A percentile compares a stretch with the other conserved stretches of the same genome.
These are phyloP conservation scores for Apiotrichum siamense DNA, from an alignment of 1,284 basidiomycete species.

Conservation along the genomic window DNA sequence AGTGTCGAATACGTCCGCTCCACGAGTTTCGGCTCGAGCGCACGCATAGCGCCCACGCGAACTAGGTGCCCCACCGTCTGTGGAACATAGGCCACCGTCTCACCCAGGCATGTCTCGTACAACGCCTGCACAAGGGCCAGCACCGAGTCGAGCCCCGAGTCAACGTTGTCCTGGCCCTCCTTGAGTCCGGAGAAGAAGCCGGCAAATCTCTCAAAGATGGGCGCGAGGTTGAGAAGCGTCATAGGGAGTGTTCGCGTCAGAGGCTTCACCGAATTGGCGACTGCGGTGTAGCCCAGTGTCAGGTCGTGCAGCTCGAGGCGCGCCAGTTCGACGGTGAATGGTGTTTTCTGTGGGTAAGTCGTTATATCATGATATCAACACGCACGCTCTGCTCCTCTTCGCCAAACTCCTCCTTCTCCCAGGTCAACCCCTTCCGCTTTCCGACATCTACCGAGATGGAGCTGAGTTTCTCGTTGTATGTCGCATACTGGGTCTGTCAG, in stretches of 20 bases:
- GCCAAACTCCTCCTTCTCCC: constrained; percentile 42
- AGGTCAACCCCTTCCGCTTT: constrained; percentile 37
- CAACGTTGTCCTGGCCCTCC: constrained; percentile 28
- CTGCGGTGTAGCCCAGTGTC: constrained; percentile 64
- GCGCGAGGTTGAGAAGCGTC: constrained; percentile 69
- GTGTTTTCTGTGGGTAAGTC: constrained; percentile 32
- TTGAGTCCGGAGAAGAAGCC: constrained; percentile 51
- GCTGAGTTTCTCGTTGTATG: constrained; percentile 43
- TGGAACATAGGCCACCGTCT: constrained; percentile 29
- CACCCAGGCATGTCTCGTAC: constrained; percentile 49
- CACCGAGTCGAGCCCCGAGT: constrained; percentile 42
- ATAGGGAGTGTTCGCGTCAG: constrained; percentile 72
- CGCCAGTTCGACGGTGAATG: constrained; percentile 42
- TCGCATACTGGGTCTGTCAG: constrained; percentile 32
- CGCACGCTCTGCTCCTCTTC: constrained; percentile 40
- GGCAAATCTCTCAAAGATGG: constrained; percentile 50
- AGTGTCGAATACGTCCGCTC: constrained; percentile 45
- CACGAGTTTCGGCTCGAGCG: constrained; percentile 41
- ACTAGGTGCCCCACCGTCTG: constrained; percentile 27
- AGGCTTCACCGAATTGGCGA: constrained; percentile 57
- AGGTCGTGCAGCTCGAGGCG: constrained; percentile 59
- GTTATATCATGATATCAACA: background rate
- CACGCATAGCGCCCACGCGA: constrained; percentile 34
- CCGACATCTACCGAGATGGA: constrained; percentile 43
- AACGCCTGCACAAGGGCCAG: constrained; percentile 41